Evolutionary conservation across 2,329 filamentous ascomycete species (phyloP).

Genomic region (Trichoderma pleuroti): DNA sequence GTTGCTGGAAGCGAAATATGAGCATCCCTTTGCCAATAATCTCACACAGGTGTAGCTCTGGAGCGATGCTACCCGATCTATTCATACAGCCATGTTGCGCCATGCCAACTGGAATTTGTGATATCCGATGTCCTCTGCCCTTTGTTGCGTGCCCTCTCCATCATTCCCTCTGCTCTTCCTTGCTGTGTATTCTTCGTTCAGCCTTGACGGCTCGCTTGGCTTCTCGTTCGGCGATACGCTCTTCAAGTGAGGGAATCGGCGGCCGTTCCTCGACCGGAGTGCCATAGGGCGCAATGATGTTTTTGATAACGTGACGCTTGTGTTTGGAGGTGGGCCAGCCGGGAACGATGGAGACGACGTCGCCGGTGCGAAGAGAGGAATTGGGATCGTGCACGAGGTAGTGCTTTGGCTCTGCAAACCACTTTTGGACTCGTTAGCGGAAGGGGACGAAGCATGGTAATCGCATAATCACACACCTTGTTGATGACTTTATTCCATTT

Average conservation of each 20-base stretch:
- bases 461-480: constrained; percentile 52
- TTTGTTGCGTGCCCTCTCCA: constrained; percentile 21
- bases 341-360: constrained; percentile 68
- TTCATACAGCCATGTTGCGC: constrained; percentile 3
- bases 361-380: constrained; percentile 68
- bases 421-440: constrained; percentile 34
- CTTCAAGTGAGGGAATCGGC: constrained; percentile 60
- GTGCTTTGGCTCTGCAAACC: constrained; percentile 60
- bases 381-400: constrained; percentile 77
- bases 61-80: neutral
- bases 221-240: constrained; percentile 55
- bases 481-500: constrained; percentile 69
- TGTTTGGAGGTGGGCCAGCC: constrained; percentile 62
- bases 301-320: constrained; percentile 71
- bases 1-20: neutral
- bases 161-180: neutral
- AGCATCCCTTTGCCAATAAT: constrained; percentile 1
- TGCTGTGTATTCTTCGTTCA: constrained; percentile 42
- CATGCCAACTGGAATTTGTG: neutral
- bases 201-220: constrained; percentile 56
- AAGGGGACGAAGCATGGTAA: neutral
- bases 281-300: constrained; percentile 68
- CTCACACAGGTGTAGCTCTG: neutral
- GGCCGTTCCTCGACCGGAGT: constrained; percentile 61
- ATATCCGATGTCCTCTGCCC: neutral